Evolutionary conservation across 1,139 yeast genomes (phyloP).

Genomic region (Diutina neorugosa): DNA sequence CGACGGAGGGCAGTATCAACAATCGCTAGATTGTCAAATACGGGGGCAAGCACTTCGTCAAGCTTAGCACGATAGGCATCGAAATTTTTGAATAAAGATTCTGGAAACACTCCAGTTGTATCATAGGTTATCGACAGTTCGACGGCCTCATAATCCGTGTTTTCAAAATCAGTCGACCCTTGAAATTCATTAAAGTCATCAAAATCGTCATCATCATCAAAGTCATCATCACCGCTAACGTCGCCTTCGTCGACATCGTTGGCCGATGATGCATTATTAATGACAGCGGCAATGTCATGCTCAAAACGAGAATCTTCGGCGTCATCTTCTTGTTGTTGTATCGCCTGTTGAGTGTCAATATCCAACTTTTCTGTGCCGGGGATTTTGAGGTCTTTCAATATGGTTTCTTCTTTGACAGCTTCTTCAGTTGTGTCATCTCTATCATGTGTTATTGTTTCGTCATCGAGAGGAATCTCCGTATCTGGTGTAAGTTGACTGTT

Average conservation of each 20-base stretch:
- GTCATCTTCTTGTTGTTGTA: background rate
- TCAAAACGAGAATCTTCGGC: background rate
- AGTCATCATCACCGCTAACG: constrained; percentile 6
- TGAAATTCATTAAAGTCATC: constrained; percentile 27
- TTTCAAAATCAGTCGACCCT: constrained; percentile 7
- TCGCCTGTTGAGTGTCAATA: background rate
- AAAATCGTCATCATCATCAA: constrained; percentile 16
- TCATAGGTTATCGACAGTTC: background rate
- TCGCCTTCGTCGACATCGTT: background rate
- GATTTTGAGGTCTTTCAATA: background rate
- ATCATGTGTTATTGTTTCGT: background rate
- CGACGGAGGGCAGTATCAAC: background rate
- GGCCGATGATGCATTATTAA: background rate
- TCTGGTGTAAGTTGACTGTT: too few species aligned
- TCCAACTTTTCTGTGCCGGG: too few species aligned
- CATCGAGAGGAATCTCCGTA: too few species aligned
- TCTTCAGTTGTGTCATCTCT: background rate
- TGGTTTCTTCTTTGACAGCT: background rate
- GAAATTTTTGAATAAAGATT: constrained; percentile 10
- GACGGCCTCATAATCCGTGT: background rate
- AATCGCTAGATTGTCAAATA: constrained; percentile 9
- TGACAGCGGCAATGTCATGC: background rate
- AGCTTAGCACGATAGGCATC: constrained; percentile 10
- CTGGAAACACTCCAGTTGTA: constrained; percentile 5
- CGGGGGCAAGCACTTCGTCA: constrained; percentile 12